Base-by-base conservation (phyloP, 805 yeast species). In the Candida mattraensis region DNA sequence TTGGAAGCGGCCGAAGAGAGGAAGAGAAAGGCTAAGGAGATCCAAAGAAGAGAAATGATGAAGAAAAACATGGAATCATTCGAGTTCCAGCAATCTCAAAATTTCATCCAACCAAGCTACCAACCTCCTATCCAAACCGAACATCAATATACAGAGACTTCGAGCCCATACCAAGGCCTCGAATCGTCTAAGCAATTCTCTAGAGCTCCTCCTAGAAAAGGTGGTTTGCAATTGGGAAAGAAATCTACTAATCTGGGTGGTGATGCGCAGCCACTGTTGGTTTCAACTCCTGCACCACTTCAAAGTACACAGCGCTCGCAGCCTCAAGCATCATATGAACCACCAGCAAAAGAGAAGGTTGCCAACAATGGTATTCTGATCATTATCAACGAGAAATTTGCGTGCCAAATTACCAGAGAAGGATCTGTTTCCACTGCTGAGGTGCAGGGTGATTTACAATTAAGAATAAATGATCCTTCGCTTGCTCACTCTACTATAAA, bases 1-100 rank as follows among this genome's bases (percentile, higher is more conserved):
- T 68, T 86, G 54, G 99, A 91, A 64, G 99, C 99, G 25, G 81
- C 87, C 37, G 99, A 93, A 66, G 96, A 91, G 64, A 83, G 98
- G 65, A 91, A 91, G 67, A 84, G 94, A 64, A 81, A 87, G 60
- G 97, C 98, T 33, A 87, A 84, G 61, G 94, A 85, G 56, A 82
- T 85, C 44, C 94, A 87, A 60, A 74, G 86, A 60, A 82, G 76
- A 54, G 93, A 84, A 59, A 72, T 77, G 69, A 80, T 80, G 35
- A 74, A 73, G 47, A 72, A 76, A 57, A 77, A 76, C 53, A 67
- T 78, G 64, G 80, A 75, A 45, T 40, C 50, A 14, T 44, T 31
- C 33, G 49, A 41, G 31, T 42, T 29, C 35, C 53, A 49, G 39
- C 52, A 50, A 38, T 39, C 44, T 9, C 51, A 48, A 20, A 43